phyloP scores from a whole-genome alignment of 768 basidiomycete species.

The Amanita jacksonii region DNA sequence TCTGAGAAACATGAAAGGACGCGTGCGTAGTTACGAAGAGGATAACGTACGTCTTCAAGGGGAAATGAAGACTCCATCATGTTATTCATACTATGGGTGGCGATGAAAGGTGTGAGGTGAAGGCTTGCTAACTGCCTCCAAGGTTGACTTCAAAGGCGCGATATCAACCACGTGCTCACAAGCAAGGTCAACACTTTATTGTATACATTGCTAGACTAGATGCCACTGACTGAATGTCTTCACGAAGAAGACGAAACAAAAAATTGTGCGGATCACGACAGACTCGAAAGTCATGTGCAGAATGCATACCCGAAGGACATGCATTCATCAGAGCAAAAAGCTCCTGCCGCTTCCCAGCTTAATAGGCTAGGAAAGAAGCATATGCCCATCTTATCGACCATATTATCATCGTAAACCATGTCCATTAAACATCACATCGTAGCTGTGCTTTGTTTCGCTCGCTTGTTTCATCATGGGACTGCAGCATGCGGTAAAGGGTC shows the following conservation, averaged over 20 bases:
- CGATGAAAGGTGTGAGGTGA: neutral
- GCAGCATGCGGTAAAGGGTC: too few relatives aligned
- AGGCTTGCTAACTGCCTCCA: too few relatives aligned
- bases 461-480: too few relatives aligned
- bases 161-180: neutral
- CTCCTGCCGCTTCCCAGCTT: neutral
- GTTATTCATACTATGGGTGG: neutral
- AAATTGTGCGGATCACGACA: constrained; percentile 21
- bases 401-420: too few relatives aligned
- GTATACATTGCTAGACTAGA: constrained; percentile 3
- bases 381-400: too few relatives aligned
- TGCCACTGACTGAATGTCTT: constrained; percentile 12
- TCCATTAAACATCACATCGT: too few relatives aligned
- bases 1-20: constrained; percentile 32
- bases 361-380: too few relatives aligned
- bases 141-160: too few relatives aligned
- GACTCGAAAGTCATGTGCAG: constrained; percentile 1
- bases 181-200: too few relatives aligned
- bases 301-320: neutral
- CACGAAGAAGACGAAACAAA: constrained; percentile 25
- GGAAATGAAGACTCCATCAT: constrained; percentile 61
- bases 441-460: too few relatives aligned
- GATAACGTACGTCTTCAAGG: constrained; percentile 53
- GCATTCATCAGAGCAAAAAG: neutral
- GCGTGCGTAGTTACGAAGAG: constrained; percentile 13